These are phyloP conservation scores for Fusarium hainanense DNA, from an alignment of 2,329 filamentous ascomycete species.

Conservation along the genomic window DNA sequence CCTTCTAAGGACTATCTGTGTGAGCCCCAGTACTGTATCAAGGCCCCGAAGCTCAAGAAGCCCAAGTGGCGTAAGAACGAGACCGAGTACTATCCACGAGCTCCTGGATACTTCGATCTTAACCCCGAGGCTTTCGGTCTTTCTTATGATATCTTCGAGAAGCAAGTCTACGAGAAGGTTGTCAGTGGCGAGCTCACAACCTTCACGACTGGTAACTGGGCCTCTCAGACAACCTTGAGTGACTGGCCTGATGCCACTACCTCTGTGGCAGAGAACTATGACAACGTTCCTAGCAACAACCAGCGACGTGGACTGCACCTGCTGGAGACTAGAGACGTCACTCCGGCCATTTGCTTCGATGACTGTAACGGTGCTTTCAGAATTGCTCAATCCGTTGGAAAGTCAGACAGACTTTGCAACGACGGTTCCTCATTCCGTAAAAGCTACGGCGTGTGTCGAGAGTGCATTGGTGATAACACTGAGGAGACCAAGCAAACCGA, in stretches of 20 bases:
- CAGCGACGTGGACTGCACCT: slow-evolving; percentile 37
- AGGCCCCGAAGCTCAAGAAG: slow-evolving; percentile 51
- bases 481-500: slow-evolving; percentile 43
- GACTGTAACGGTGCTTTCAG: slow-evolving; percentile 62
- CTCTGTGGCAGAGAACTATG: slow-evolving; percentile 19
- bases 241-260: slow-evolving; percentile 43
- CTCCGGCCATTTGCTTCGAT: slow-evolving; percentile 63
- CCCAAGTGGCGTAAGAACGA: slow-evolving; percentile 58
- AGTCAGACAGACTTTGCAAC: slow-evolving; percentile 59
- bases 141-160: slow-evolving; percentile 69
- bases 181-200: slow-evolving; percentile 55
- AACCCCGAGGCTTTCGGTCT: slow-evolving; percentile 70
- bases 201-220: slow-evolving; percentile 66
- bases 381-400: slow-evolving; percentile 61
- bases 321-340: slow-evolving; percentile 55
- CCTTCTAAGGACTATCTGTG: slow-evolving; percentile 62
- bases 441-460: slow-evolving; percentile 53
- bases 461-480: slow-evolving; percentile 53
- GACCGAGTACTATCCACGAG: slow-evolving; percentile 63
- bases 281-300: slow-evolving; percentile 17
- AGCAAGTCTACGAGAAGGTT: slow-evolving; percentile 53
- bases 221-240: slow-evolving; percentile 61
- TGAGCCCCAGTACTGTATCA: slow-evolving; percentile 57
- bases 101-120: slow-evolving; percentile 71
- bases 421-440: slow-evolving; percentile 55